Evolutionary conservation across 2,329 filamentous ascomycete genomes (phyloP), one percentile per base, ranked within the genome.

Genomic region (Triangularia setosa): DNA sequence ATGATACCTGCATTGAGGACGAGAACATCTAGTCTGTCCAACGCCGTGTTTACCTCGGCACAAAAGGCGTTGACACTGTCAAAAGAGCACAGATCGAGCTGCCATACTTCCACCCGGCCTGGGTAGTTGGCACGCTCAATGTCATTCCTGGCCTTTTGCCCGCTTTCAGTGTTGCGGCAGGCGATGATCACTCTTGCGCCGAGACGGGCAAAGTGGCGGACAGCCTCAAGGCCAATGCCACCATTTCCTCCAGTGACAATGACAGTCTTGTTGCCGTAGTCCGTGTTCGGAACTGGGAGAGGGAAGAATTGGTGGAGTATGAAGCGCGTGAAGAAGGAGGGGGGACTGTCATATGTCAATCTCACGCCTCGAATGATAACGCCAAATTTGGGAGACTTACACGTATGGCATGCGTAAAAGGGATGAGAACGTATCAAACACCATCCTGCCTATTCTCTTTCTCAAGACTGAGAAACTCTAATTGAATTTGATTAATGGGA

Each of bases 71-170:
- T 72, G 40, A 85, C 77, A 30, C 78, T 81, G 3, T 77, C 76
- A 68, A 81, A 83, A 18, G 75, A 79, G 14, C 68, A 70, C 68
- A 85, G 76, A 68, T 86, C 83, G 4, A 86, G 69, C 11, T 75
- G 61, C 82, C 82, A 86, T 12, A 84, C 81, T 53, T 84, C 75
- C 2, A 64, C 70, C n/a, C 62, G 72, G 44, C 27, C 64, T 24
- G 23, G 64, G 11, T 40, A 18, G 8, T 40, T 18, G 7, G 58
- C 54, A 0, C 64, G 62, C 28, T 73, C 72, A 54, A 83, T 78
- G 44, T 75, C 73, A 2, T 68, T 59, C 21, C 76, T 78, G 55
- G 81, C 81, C 0, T 67, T 73, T 58, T 78, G 72, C 21, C 78
- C 79, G 65, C 76, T 75, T 4, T 72, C 68, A 2, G 74, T 57